Evolutionary conservation across 169 alveolate genomes (phyloP).

Genomic region (Eimeria necatrix): DNA sequence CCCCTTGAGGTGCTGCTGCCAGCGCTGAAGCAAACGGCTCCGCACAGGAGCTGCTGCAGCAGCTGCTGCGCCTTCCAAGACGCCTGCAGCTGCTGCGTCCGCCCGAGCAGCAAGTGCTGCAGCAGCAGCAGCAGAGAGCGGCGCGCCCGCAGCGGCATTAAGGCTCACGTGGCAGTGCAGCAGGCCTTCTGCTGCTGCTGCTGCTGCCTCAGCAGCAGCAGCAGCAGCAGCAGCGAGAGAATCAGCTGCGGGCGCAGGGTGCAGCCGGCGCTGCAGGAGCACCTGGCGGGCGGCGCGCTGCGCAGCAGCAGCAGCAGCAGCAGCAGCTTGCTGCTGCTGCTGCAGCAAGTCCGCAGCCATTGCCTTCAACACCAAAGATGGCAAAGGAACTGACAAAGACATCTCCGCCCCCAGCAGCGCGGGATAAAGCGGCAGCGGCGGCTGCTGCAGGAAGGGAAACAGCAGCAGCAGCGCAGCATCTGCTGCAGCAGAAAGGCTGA

Average conservation of each 20-base stretch:
- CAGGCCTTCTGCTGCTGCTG: conserved; percentile 41
- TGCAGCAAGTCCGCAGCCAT: conserved; percentile 53
- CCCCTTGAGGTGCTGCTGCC: neutral
- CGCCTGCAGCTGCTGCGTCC: conserved; percentile 39
- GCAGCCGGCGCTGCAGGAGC: conserved; percentile 1
- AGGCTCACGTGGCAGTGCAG: conserved; percentile 6
- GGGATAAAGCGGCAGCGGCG: conserved; percentile 55
- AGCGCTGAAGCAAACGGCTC: conserved; percentile 10
- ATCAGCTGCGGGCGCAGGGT: neutral
- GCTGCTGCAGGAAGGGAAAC: conserved; percentile 80
- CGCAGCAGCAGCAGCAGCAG: conserved; percentile 28
- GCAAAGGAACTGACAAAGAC: conserved; percentile 46
- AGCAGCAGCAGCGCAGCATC: conserved; percentile 72
- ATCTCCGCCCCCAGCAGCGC: conserved; percentile 67
- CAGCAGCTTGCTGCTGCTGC: conserved; percentile 22
- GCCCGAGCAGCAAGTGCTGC: conserved; percentile 24
- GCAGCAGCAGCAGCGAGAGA: neutral
- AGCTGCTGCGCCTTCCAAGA: conserved; percentile 18
- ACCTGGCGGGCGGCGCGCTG: neutral
- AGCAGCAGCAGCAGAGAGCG: conserved; percentile 41
- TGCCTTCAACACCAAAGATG: conserved; percentile 35
- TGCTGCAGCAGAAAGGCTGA: conserved; percentile 42
- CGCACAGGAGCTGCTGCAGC: neutral
- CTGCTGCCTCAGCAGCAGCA: conserved; percentile 1
- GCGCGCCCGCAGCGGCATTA: neutral